Percentiles rank a stretch among this genome's conserved stretches.
phyloP scores from a whole-genome alignment of 2,329 filamentous ascomycete species.

The Botryotinia globosa region DNA sequence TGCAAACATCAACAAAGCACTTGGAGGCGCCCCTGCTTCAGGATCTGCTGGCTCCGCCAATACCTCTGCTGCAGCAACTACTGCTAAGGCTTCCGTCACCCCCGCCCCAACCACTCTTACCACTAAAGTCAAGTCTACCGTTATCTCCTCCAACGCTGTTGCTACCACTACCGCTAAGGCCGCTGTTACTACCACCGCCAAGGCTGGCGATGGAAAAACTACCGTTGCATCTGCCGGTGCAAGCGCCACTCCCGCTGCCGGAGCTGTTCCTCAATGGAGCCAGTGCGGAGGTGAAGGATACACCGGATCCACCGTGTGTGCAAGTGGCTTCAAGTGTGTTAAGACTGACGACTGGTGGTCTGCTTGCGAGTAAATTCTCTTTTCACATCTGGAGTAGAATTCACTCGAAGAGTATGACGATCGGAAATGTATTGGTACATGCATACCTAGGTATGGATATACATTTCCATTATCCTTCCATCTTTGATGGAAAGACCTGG shows the following conservation, averaged over 20 bases:
- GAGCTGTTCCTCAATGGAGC: constrained; percentile 20
- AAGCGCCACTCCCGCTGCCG: neutral
- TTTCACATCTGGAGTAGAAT: neutral
- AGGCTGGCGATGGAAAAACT: neutral
- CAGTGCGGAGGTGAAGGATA: constrained; percentile 32
- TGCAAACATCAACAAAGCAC: constrained; percentile 9
- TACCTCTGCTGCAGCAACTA: constrained; percentile 9
- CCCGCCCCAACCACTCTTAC: neutral
- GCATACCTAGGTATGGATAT: neutral
- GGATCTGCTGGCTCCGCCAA: constrained; percentile 6
- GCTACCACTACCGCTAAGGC: neutral
- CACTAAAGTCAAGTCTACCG: constrained; percentile 1
- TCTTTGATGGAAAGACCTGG: neutral
- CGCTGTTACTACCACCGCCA: neutral
- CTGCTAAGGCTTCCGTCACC: neutral
- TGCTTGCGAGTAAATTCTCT: constrained; percentile 13
- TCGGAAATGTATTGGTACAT: neutral
- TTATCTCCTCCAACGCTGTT: neutral
- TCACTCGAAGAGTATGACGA: neutral
- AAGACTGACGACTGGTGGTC: constrained; percentile 24
- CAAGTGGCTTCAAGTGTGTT: constrained; percentile 23
- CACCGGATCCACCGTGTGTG: constrained; percentile 27
- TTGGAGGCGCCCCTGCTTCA: constrained; percentile 15
- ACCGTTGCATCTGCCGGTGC: neutral
- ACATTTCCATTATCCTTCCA: neutral